Percentiles rank a stretch among this genome's conserved stretches.
phyloP scores from a whole-genome alignment of 2,329 filamentous ascomycete genomes.

The Xylaria sp. region DNA sequence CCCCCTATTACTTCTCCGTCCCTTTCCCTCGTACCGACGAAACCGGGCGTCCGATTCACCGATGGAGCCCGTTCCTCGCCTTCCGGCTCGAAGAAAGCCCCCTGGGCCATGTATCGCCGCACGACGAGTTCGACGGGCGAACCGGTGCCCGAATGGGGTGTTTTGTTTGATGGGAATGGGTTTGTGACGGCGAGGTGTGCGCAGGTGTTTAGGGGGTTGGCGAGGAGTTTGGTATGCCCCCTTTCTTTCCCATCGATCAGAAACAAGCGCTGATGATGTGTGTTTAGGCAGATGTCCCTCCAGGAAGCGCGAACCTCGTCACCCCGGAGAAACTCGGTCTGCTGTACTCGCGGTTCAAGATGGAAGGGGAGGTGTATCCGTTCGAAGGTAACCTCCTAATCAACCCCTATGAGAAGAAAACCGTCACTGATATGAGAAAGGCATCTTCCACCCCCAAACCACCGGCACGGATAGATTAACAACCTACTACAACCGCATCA shows the following conservation, averaged over 20 bases:
- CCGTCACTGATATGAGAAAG: no score
- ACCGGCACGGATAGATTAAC: slow-evolving; percentile 18
- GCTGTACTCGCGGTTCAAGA: slow-evolving; percentile 64
- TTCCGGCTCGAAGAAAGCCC: slow-evolving; percentile 10
- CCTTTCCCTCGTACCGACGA: neutral
- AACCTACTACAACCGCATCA: slow-evolving; percentile 44
- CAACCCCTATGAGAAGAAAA: no score
- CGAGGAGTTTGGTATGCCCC: slow-evolving; percentile 59
- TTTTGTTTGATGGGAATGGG: slow-evolving; percentile 63
- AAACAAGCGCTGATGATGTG: no score
- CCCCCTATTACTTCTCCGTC: neutral
- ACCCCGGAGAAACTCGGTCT: slow-evolving; percentile 68
- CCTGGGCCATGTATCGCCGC: slow-evolving; percentile 15
- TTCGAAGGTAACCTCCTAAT: slow-evolving; percentile 50
- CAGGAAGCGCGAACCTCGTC: slow-evolving; percentile 64
- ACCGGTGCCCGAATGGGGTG: slow-evolving; percentile 55
- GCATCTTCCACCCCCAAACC: slow-evolving; percentile 43
- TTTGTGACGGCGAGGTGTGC: slow-evolving; percentile 62
- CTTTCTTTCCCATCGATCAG: no score
- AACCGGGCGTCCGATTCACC: slow-evolving; percentile 14
- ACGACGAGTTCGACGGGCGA: slow-evolving; percentile 14
- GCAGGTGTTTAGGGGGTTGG: slow-evolving; percentile 68
- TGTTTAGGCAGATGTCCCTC: slow-evolving; percentile 54
- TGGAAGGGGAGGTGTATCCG: slow-evolving; percentile 61
- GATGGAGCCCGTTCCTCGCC: slow-evolving; percentile 16